Percentiles rank a stretch among this genome's conserved stretches.
These are phyloP conservation scores for Symmetrospora coprosmae DNA, from an alignment of 768 basidiomycete species.

Conservation along the genomic window DNA sequence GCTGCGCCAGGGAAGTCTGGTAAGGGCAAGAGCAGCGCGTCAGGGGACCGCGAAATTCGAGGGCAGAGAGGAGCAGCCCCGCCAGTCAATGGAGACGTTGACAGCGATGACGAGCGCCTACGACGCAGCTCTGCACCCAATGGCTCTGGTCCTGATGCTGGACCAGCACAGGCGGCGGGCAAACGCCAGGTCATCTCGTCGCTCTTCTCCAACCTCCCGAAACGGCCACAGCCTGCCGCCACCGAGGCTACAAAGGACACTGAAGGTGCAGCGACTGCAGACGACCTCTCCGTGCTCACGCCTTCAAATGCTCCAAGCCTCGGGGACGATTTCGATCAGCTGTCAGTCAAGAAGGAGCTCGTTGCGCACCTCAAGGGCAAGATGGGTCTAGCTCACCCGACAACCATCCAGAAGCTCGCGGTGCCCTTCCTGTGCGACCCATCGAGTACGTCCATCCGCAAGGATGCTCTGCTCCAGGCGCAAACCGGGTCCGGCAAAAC, in stretches of 20 bases:
- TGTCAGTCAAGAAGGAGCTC: background rate
- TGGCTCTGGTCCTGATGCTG: too few species aligned
- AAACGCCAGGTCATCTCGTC: conserved; percentile 24
- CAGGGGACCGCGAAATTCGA: too few species aligned
- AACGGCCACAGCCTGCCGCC: background rate
- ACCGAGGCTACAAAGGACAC: background rate
- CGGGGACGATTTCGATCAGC: background rate
- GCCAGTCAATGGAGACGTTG: too few species aligned
- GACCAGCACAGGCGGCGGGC: too few species aligned
- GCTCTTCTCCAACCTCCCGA: conserved; percentile 19
- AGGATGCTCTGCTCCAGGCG: conserved; percentile 18
- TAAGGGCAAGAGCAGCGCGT: too few species aligned
- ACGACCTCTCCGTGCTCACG: too few species aligned
- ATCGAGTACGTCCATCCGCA: background rate
- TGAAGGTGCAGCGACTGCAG: background rate
- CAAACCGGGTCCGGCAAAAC: conserved; percentile 78
- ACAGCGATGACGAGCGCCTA: too few species aligned
- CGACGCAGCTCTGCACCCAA: background rate
- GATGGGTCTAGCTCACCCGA: conserved; percentile 20
- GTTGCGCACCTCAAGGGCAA: conserved; percentile 18
- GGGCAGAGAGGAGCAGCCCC: too few species aligned
- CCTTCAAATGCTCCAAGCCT: conserved; percentile 17
- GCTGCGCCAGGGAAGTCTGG: too few species aligned
- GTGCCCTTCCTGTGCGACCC: conserved; percentile 9
- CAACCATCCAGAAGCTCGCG: conserved; percentile 22